Conservation (phyloP, 176 grass and related monocot genomes). For the Puccinellia tenuiflora region DNA sequence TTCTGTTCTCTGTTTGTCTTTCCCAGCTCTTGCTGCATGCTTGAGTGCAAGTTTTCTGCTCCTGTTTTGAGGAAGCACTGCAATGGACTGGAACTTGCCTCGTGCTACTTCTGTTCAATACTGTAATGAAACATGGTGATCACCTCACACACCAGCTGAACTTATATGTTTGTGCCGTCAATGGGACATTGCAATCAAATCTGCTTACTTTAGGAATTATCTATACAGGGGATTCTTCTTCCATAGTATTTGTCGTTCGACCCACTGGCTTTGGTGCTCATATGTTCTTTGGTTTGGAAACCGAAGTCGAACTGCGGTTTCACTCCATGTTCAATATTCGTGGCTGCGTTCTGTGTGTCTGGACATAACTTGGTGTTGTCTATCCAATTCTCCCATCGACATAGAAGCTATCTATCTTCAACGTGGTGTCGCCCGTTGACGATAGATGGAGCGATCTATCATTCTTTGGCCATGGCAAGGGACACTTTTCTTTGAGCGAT, state of each 20-base stretch:
- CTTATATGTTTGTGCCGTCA: background rate
- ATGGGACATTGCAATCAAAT: background rate
- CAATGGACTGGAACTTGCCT: background rate
- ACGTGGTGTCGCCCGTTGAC: too few relatives aligned
- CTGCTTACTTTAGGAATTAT: background rate
- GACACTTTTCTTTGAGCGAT: too few relatives aligned
- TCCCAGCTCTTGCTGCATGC: background rate
- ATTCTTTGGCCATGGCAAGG: too few relatives aligned
- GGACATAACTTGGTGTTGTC: too few relatives aligned
- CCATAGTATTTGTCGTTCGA: background rate
- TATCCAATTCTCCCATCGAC: too few relatives aligned
- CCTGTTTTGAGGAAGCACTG: background rate
- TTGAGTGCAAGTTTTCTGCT: background rate
- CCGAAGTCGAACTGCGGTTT: too few relatives aligned
- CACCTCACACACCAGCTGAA: background rate
- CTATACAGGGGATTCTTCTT: background rate
- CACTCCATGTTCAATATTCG: too few relatives aligned
- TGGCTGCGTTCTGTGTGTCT: too few relatives aligned
- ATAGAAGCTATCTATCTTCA: too few relatives aligned
- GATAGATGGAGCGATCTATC: too few relatives aligned
- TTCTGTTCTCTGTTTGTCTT: background rate
- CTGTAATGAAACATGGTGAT: background rate
- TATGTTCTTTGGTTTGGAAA: too few relatives aligned
- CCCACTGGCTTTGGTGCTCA: background rate
- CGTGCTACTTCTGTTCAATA: background rate